These are phyloP conservation scores for Dalbergia oliveri DNA, from an alignment of 306 rosid species.

Conservation along the genomic window DNA sequence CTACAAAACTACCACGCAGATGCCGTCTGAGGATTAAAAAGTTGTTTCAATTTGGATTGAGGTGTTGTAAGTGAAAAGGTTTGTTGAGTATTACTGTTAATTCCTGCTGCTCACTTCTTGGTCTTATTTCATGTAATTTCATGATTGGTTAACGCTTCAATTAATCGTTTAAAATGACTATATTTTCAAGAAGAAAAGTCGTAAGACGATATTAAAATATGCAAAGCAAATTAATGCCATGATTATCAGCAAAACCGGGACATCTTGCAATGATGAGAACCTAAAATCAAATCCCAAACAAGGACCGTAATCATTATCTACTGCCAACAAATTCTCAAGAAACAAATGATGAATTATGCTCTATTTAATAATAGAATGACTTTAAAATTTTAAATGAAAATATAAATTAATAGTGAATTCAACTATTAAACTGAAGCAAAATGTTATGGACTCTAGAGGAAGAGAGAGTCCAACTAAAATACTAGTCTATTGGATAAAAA, in stretches of 20 bases:
- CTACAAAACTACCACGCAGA: background rate
- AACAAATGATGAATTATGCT: too few species aligned
- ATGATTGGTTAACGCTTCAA: too few species aligned
- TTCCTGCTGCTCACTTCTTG: too few species aligned
- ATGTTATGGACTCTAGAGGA: too few species aligned
- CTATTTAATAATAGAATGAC: too few species aligned
- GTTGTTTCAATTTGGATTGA: background rate
- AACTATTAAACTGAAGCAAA: too few species aligned
- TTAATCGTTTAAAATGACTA: too few species aligned
- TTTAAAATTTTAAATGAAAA: too few species aligned
- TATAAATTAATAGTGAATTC: too few species aligned
- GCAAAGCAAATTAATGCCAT: conserved; percentile 46
- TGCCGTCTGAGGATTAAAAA: background rate
- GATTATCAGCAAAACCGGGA: conserved; percentile 52
- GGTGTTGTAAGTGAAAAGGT: background rate
- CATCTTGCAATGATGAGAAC: conserved; percentile 36
- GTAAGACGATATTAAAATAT: conserved; percentile 1
- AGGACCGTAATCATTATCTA: conserved; percentile 49
- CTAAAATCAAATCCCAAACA: conserved; percentile 34
- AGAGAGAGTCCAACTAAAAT: too few species aligned
- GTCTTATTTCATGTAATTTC: too few species aligned
- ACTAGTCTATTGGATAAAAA: too few species aligned
- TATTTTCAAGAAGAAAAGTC: background rate
- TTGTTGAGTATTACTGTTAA: background rate
- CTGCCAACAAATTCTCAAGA: background rate